phyloP scores from a whole-genome alignment of 768 basidiomycete genomes.

The Suillus placidus region DNA sequence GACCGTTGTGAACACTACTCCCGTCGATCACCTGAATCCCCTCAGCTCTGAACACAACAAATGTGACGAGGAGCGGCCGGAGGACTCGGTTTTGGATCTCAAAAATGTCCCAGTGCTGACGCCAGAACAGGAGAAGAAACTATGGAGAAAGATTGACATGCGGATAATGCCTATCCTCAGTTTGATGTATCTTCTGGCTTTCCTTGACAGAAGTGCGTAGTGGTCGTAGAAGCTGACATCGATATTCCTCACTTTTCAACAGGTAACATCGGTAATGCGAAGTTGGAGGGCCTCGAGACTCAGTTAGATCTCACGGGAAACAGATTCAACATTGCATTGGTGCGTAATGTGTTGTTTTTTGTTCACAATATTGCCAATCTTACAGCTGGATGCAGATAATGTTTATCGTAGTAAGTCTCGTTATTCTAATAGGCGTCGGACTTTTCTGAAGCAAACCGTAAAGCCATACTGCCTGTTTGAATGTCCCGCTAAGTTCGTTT shows the following conservation, averaged over 20 bases:
- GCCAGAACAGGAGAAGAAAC: conserved; percentile 48
- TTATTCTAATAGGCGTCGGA: not conserved
- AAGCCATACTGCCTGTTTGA: conserved; percentile 45
- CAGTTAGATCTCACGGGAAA: conserved; percentile 58
- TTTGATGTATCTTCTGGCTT: conserved; percentile 62
- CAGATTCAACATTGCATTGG: conserved; percentile 65
- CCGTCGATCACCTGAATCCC: not conserved
- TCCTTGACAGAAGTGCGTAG: conserved; percentile 57
- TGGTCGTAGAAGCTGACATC: not conserved
- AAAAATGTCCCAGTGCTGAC: conserved; percentile 25
- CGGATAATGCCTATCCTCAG: conserved; percentile 58
- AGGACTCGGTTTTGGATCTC: not conserved
- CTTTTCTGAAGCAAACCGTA: not conserved
- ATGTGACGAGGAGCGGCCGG: not conserved
- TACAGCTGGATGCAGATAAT: conserved; percentile 46
- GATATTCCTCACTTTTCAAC: not conserved
- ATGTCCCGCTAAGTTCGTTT: conserved; percentile 61
- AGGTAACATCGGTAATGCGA: conserved; percentile 52
- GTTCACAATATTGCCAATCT: not conserved
- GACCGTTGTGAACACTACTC: not conserved
- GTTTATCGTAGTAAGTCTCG: conserved; percentile 59
- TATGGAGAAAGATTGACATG: conserved; percentile 60
- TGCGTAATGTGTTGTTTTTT: conserved; percentile 39
- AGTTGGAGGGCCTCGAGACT: conserved; percentile 56
- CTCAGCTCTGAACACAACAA: not conserved